Base-by-base conservation (phyloP, 305 asterid genomes). In the Striga hermonthica region DNA sequence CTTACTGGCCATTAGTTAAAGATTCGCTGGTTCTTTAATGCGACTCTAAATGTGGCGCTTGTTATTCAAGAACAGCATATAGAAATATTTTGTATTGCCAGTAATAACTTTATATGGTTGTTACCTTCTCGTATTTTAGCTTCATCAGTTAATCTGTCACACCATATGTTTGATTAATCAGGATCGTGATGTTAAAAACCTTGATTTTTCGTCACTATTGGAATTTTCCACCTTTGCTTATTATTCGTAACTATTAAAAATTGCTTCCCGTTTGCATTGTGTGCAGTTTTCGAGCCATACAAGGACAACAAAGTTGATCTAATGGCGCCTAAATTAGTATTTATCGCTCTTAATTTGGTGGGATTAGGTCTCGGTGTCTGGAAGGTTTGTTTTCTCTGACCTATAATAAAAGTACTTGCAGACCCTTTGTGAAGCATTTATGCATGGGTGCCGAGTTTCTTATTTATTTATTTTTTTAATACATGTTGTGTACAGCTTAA, bases 261-360 rank as follows among this genome's bases (percentile, higher is more conserved):
- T 69, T 78, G 43, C 74, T 73, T 62, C 11, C 40, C 40, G 16
- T 16, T 11, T 39, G 50, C 40, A 70, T 78, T 38, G 13, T 67
- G 80, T 64, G 81, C 73, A 92, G 98, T 75, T 77, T 92, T 92
- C 74, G 98, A 89, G 83, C 98, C 98, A 52, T 92, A 80, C 90
- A 89, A 80, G 84, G 97, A 92, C 78, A 86, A 75, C 59, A 89
- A 80, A 70, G 96, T 92, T 70, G 95, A 89, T 64, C 93, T 92
- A 58, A 76, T 87, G 34, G 80, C 73, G 15, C 96, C 97, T 54
- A 92, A 92, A 74, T 73, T 87, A 62, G 82, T 83, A 13, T 89
- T 79, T 62, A 86, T 89, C 7, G 95, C 93, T 67, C 95, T 92
- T 64, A 92, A 92, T 72, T 78, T 92, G 86, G 91, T 73, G 43